Evolutionary conservation across 2,329 filamentous ascomycete species (phyloP).

Genomic region (Aureobasidium mangrovei): DNA sequence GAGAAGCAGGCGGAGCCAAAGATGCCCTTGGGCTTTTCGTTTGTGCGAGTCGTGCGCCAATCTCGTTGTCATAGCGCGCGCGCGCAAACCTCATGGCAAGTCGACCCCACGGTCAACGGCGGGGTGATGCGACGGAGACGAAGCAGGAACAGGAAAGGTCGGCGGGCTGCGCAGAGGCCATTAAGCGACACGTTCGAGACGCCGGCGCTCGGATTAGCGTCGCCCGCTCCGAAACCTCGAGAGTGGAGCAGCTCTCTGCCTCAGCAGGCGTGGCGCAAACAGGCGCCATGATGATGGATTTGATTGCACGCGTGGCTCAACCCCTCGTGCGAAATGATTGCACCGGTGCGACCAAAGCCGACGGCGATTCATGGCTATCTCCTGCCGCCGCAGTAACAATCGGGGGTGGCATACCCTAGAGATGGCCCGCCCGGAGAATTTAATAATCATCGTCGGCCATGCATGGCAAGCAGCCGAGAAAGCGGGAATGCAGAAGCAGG

Average conservation of each 20-base stretch:
- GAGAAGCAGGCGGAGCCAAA: neutral
- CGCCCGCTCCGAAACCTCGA: conserved; percentile 11
- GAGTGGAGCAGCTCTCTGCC: conserved; percentile 1
- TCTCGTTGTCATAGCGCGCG: conserved; percentile 6
- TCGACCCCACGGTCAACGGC: conserved; percentile 9
- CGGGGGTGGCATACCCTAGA: conserved; percentile 1
- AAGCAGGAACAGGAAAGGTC: conserved; percentile 13
- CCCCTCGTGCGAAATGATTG: conserved; percentile 3
- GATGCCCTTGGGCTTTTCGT: conserved; percentile 1
- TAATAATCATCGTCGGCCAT: neutral
- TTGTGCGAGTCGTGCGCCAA: conserved; percentile 6
- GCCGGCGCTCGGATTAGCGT: conserved; percentile 9
- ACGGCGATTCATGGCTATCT: neutral
- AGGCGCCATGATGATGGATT: neutral
- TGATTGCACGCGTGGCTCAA: conserved; percentile 10
- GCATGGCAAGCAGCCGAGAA: conserved; percentile 3
- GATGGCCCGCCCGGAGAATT: conserved; percentile 8
- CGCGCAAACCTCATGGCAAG: conserved; percentile 14
- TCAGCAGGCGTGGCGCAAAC: conserved; percentile 10
- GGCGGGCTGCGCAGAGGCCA: neutral
- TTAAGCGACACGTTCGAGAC: conserved; percentile 12
- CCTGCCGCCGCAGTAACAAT: conserved; percentile 6
- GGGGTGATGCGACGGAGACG: conserved; percentile 12
- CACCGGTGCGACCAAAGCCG: neutral
- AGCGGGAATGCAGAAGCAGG: conserved; percentile 13